Conservation (phyloP, 768 basidiomycete species). For the Mycena polygramma region DNA sequence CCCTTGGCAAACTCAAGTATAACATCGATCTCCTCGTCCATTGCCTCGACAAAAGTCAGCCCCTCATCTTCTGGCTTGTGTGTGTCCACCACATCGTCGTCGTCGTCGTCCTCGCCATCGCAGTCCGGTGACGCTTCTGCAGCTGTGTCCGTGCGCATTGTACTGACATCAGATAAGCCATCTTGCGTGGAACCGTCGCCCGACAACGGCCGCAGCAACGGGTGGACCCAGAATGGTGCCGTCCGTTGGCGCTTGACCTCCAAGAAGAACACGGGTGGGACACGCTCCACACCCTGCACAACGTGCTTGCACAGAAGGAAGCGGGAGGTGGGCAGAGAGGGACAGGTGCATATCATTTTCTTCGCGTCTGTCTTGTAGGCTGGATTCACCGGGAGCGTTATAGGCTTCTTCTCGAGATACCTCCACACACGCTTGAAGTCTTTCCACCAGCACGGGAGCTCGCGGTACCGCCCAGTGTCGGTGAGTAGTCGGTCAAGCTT, state of each 20-base stretch:
- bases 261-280: constrained; percentile 43
- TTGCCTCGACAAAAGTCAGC: neutral
- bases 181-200: no score
- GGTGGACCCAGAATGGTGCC: constrained; percentile 42
- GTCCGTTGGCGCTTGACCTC: constrained; percentile 38
- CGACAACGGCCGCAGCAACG: constrained; percentile 20
- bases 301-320: constrained; percentile 48
- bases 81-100: no score
- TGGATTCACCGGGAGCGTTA: constrained; percentile 42
- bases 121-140: no score
- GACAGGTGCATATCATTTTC: constrained; percentile 43
- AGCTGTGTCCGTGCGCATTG: no score
- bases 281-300: constrained; percentile 39
- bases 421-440: constrained; percentile 43
- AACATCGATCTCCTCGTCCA: constrained; percentile 9
- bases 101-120: no score
- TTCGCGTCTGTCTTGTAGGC: constrained; percentile 40
- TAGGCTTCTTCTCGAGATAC: constrained; percentile 33
- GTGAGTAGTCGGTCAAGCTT: constrained; percentile 40
- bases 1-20: constrained; percentile 6
- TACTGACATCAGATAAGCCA: no score
- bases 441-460: constrained; percentile 42
- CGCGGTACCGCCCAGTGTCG: constrained; percentile 40
- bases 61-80: no score
- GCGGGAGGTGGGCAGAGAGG: constrained; percentile 38